Evolutionary conservation across 1,284 basidiomycete genomes (phyloP).

Genomic region (Tylopilus sp.): DNA sequence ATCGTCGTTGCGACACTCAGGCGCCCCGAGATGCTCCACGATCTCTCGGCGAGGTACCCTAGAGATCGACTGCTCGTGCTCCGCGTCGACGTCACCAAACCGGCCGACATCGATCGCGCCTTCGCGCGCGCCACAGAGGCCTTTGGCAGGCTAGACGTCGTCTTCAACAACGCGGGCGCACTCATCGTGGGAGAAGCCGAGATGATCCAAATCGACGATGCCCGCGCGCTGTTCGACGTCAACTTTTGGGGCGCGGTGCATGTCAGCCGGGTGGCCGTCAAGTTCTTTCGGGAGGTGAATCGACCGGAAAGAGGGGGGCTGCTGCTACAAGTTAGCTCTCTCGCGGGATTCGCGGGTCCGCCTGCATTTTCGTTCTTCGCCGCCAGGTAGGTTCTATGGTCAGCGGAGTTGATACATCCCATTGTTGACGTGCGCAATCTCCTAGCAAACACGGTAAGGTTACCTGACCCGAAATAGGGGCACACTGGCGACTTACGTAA

Average conservation of each 20-base stretch:
- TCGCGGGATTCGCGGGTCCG: conserved; percentile 7
- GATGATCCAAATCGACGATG: background rate
- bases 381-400: conserved; percentile 4
- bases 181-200: conserved; percentile 14
- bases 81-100: conserved; percentile 10
- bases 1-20: conserved; percentile 9
- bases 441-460: conserved; percentile 16
- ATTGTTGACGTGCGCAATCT: background rate
- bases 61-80: conserved; percentile 10
- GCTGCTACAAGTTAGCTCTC: conserved; percentile 11
- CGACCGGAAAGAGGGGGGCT: conserved; percentile 5
- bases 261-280: conserved; percentile 12
- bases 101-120: conserved; percentile 7
- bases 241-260: conserved; percentile 22
- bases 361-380: conserved; percentile 7
- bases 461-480: background rate
- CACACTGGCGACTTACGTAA: background rate
- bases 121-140: conserved; percentile 7
- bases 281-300: conserved; percentile 22
- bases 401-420: background rate
- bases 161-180: conserved; percentile 17
- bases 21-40: conserved; percentile 1
- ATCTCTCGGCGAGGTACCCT: background rate
- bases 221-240: conserved; percentile 18
- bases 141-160: conserved; percentile 12